Conservation (phyloP, 192 early-diverging fungal species). For the Phycomyces nitens region DNA sequence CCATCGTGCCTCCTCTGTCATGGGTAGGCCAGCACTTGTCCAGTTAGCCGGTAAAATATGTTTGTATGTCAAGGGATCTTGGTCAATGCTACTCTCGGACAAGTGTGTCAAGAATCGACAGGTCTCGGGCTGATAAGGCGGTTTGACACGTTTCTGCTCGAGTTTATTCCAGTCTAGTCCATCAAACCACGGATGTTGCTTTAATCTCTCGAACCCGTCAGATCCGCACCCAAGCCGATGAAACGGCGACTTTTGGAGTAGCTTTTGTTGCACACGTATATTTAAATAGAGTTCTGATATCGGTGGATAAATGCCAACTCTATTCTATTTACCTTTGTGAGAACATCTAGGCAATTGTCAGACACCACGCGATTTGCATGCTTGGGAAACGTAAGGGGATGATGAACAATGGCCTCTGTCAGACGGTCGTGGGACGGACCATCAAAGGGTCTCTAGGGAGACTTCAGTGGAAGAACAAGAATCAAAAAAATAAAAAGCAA, state of each 20-base stretch:
- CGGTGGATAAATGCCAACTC: too few relatives aligned
- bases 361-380: slow-evolving; percentile 47
- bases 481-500: neutral
- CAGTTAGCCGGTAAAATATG: slow-evolving; percentile 36
- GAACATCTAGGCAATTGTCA: slow-evolving; percentile 46
- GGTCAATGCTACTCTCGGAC: too few relatives aligned
- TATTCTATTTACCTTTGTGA: slow-evolving; percentile 41
- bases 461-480: neutral
- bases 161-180: slow-evolving; percentile 25
- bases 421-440: slow-evolving; percentile 75
- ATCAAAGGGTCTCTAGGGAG: slow-evolving; percentile 71
- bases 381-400: slow-evolving; percentile 63
- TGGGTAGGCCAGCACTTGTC: slow-evolving; percentile 65
- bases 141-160: slow-evolving; percentile 13
- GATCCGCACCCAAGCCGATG: slow-evolving; percentile 11
- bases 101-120: neutral
- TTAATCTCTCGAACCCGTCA: slow-evolving; percentile 17
- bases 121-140: slow-evolving; percentile 26
- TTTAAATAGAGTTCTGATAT: slow-evolving; percentile 25
- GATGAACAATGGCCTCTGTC: slow-evolving; percentile 61
- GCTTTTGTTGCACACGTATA: neutral
- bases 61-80: too few relatives aligned
- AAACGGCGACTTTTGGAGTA: neutral
- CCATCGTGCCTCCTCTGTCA: slow-evolving; percentile 46
- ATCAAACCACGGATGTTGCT: slow-evolving; percentile 29